A percentile compares a stretch with the other conserved stretches of the same genome.
Conservation (phyloP, 2,329 filamentous ascomycete genomes). For the Periglandula ipomoeae region DNA sequence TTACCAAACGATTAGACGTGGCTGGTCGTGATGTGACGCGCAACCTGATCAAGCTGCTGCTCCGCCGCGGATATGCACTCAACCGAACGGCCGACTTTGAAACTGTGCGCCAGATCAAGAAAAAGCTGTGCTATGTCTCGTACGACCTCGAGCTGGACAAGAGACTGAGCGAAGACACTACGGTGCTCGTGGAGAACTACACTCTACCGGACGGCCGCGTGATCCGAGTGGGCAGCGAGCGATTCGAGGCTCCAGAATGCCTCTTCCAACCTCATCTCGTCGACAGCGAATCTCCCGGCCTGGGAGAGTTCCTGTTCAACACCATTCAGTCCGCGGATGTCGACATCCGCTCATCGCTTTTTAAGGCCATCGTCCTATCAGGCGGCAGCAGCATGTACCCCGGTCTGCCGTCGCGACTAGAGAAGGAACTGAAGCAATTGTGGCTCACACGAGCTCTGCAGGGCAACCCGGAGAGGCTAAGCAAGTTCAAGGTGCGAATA, state of each 20-base stretch:
- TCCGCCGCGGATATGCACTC: conserved; percentile 88
- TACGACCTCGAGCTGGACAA: conserved; percentile 97
- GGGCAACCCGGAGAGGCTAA: conserved; percentile 85
- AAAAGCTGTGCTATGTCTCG: conserved; percentile 98
- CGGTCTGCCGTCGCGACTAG: conserved; percentile 82
- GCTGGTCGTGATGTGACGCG: conserved; percentile 96
- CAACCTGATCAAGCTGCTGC: conserved; percentile 89
- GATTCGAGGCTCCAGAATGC: conserved; percentile 96
- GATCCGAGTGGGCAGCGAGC: conserved; percentile 90
- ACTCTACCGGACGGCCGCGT: conserved; percentile 93
- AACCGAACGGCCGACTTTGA: conserved; percentile 99
- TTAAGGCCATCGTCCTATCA: conserved; percentile 94
- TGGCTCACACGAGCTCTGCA: conserved; percentile 89
- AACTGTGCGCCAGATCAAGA: conserved; percentile 97
- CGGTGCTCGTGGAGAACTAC: conserved; percentile 93
- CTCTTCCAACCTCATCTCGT: conserved; percentile 97
- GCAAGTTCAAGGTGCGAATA: conserved; percentile 99
- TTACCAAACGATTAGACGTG: conserved; percentile 88
- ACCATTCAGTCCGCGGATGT: conserved; percentile 95
- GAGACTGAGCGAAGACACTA: conserved; percentile 92
- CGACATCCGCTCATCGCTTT: conserved; percentile 85
- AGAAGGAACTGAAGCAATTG: conserved; percentile 98
- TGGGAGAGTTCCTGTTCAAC: conserved; percentile 97
- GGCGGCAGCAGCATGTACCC: conserved; percentile 99
- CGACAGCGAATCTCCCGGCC: conserved; percentile 92